Evolutionary conservation across 345 rosid species (phyloP).

Genomic region (Arabidopsis thaliana): DNA sequence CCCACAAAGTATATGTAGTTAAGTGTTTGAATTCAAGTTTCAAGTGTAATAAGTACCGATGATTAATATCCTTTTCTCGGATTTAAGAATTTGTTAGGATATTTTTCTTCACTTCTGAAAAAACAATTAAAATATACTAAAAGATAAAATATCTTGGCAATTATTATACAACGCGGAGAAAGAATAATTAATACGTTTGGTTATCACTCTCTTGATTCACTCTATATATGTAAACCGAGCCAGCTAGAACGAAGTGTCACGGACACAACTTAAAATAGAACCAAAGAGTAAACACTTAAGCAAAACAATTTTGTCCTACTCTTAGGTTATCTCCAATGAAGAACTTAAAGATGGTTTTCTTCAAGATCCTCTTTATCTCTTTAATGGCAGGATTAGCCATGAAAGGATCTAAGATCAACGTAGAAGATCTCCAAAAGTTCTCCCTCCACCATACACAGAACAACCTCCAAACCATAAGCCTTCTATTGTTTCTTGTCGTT

Average conservation of each 20-base stretch:
- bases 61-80: neutral
- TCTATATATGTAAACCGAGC: constrained; percentile 38
- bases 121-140: neutral
- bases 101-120: neutral
- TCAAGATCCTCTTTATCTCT: constrained; percentile 71
- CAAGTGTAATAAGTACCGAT: neutral
- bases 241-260: constrained; percentile 22
- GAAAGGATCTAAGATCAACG: constrained; percentile 59
- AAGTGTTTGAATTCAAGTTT: neutral
- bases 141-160: neutral
- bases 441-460: constrained; percentile 65
- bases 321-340: constrained; percentile 25
- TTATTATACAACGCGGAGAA: neutral
- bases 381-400: constrained; percentile 57
- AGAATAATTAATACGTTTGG: constrained; percentile 21
- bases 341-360: constrained; percentile 40
- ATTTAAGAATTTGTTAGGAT: neutral
- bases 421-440: constrained; percentile 55
- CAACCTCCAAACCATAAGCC: constrained; percentile 59
- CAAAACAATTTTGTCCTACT: constrained; percentile 11
- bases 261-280: constrained; percentile 33
- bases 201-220: constrained; percentile 25
- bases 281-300: constrained; percentile 33
- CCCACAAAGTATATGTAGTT: neutral
- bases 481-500: constrained; percentile 56